Evolutionary conservation across 257 asterid species (phyloP).

Genomic region (Rehmannia glutinosa): DNA sequence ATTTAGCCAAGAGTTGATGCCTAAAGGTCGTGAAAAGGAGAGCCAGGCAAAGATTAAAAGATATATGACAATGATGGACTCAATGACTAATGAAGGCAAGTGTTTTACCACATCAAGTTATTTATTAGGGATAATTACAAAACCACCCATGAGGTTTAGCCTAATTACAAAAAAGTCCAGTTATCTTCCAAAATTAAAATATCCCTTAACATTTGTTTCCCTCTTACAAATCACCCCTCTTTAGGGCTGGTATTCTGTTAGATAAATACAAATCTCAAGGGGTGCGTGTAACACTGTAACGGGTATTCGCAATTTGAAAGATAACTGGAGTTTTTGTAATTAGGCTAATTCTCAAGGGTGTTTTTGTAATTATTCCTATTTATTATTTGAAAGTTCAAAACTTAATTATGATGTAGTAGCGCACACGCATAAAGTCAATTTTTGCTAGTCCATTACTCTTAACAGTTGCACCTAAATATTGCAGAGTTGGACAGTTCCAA

Average conservation of each 20-base stretch:
- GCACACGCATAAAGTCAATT: not conserved
- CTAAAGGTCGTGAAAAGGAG: constrained; percentile 86
- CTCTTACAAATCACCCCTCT: not conserved
- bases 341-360: no score
- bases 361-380: no score
- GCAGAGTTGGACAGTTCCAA: constrained; percentile 93
- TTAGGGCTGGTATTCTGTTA: no score
- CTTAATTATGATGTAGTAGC: not conserved
- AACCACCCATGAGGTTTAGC: not conserved
- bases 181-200: not conserved
- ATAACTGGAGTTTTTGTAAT: no score
- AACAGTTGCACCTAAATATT: not conserved
- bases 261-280: no score
- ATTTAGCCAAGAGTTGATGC: constrained; percentile 86
- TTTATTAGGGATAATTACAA: no score
- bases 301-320: no score
- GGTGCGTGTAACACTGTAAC: no score
- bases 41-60: constrained; percentile 86
- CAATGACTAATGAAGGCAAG: constrained; percentile 95
- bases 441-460: not conserved
- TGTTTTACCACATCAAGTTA: no score
- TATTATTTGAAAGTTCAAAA: not conserved
- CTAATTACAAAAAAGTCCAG: not conserved
- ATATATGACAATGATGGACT: constrained; percentile 97
- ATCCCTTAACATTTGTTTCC: no score